Evolutionary conservation across 345 rosid species (phyloP), one percentile per base, ranked within the genome.

Genomic region (Nasturtium officinale): DNA sequence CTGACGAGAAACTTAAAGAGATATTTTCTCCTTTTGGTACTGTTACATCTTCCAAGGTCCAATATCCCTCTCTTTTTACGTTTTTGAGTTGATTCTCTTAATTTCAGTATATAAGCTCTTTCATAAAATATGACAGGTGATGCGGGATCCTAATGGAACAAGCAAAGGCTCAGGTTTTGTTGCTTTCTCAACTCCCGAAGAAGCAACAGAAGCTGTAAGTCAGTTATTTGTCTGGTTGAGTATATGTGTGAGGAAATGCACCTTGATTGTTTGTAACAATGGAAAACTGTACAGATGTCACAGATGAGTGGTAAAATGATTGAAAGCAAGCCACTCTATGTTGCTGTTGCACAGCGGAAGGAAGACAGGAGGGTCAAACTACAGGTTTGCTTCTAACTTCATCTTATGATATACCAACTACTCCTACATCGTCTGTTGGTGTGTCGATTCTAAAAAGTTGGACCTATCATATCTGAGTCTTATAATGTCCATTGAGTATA

Each of bases 31-130:
- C 85, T 28, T 94, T 79, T 78, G 98, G 97, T 59, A 65, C 84
- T 18, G 85, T 94, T 63, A 86, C 95, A 8, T 94, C 98, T n/a
- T 88, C 87, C 90, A 94, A 91, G 97, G 98, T 93, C 29, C 46
- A 17, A 38, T 61, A n/a, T 47, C 40, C 55, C 7, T 58, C 61
- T 32, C 57, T 46, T 7, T 55, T 53, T 47, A 8, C 23, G 1
- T 43, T 43, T 25, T 28, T 62, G 15, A 75, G 4, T 40, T 15
- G 38, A 29, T 7, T 72, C 25, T 71, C 5, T 38, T 33, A 37
- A 5, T 55, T 46, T 63, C 32, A 5, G 10, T 56, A 13, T 38
- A 9, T 32, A 28, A 48, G 8, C 1, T 35, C 17, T 48, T 46
- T 20, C 9, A 9, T 58, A 3, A 18, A 46, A 57, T 16, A 15